Percentiles rank a stretch among this genome's conserved stretches.
These are phyloP conservation scores for Millerozyma acaciae DNA, from an alignment of 805 yeast species.

Conservation along the genomic window DNA sequence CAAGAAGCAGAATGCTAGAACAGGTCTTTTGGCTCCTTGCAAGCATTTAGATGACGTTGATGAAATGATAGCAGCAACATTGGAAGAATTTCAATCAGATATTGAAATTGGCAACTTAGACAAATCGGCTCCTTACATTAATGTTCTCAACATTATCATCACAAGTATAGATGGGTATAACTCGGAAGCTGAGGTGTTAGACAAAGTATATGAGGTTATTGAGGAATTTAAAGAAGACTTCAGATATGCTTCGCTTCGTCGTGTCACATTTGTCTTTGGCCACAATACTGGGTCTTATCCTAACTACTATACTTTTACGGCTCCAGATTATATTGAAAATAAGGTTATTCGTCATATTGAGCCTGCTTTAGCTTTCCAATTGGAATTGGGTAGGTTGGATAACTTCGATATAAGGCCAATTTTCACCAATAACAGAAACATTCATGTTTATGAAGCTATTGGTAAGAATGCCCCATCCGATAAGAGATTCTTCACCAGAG, in stretches of 20 bases:
- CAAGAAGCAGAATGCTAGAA: conserved; percentile 69
- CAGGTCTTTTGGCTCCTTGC: conserved; percentile 80
- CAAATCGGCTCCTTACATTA: conserved; percentile 43
- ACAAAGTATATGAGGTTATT: conserved; percentile 59
- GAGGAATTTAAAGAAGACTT: conserved; percentile 70
- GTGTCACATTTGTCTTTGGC: conserved; percentile 89
- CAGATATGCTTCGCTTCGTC: conserved; percentile 71
- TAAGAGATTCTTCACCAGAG: conserved; percentile 94
- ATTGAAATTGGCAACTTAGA: conserved; percentile 7
- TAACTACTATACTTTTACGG: conserved; percentile 91
- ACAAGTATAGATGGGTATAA: conserved; percentile 70
- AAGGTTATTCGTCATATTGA: conserved; percentile 95
- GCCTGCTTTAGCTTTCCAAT: conserved; percentile 96
- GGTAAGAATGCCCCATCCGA: conserved; percentile 93
- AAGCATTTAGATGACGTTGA: conserved; percentile 87
- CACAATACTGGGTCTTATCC: conserved; percentile 85
- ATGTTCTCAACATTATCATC: conserved; percentile 80
- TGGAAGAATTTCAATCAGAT: conserved; percentile 59
- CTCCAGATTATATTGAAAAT: conserved; percentile 82
- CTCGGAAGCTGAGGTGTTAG: conserved; percentile 64
- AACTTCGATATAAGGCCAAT: conserved; percentile 94
- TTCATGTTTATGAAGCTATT: conserved; percentile 94
- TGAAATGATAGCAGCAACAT: conserved; percentile 70
- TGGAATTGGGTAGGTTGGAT: conserved; percentile 89
- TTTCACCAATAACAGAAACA: conserved; percentile 93